Conservation (phyloP, 345 rosid species). For the Orychophragmus violaceus region DNA sequence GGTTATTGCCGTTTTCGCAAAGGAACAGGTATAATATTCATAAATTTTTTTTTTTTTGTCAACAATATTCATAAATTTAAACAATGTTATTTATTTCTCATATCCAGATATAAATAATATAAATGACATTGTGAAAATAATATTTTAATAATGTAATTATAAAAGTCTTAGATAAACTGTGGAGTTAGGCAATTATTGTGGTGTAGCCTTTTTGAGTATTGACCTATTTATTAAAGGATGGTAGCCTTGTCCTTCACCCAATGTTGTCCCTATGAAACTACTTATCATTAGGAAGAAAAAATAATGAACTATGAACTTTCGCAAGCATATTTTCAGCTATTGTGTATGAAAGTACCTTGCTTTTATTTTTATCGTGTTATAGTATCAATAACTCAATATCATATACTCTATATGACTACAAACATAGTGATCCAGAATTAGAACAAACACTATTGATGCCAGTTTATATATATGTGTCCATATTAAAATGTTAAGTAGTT, state of each 20-base stretch:
- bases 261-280: conserved; percentile 4
- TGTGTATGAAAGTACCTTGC: not conserved
- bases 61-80: not conserved
- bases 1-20: not conserved
- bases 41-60: too few species aligned
- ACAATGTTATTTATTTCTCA: not conserved
- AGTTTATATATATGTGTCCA: too few species aligned
- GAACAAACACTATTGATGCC: not conserved
- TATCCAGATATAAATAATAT: not conserved
- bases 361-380: not conserved
- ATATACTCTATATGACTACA: not conserved
- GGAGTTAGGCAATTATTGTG: not conserved
- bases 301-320: not conserved
- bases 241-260: conserved; percentile 19
- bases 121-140: not conserved
- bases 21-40: too few species aligned
- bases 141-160: not conserved
- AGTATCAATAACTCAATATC: not conserved
- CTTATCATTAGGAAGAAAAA: too few species aligned
- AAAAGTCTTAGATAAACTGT: not conserved
- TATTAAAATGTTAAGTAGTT: too few species aligned
- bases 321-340: not conserved
- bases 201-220: not conserved
- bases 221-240: not conserved
- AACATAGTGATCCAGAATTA: not conserved